Evolutionary conservation across 495 filamentous ascomycete genomes (phyloP).

Genomic region (Talaromyces stipitatus): DNA sequence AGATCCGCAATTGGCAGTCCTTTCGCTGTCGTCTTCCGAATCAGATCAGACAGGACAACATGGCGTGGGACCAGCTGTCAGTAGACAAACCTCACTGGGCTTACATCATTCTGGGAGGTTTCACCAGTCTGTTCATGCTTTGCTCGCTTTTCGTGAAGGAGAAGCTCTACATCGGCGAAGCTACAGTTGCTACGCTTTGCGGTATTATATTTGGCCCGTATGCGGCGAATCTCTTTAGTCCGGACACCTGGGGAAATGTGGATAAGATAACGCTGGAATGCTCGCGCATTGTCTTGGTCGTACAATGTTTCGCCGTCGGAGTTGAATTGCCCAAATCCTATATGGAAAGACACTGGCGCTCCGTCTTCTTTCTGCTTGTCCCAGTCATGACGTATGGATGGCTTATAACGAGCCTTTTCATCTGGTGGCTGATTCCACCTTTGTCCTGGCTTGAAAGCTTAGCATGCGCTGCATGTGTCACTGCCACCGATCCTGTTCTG

Average conservation of each 20-base stretch:
- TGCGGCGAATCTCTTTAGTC: constrained; percentile 86
- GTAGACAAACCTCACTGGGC: constrained; percentile 96
- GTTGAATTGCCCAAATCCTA: constrained; percentile 96
- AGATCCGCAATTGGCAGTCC: neutral
- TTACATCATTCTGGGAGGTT: constrained; percentile 96
- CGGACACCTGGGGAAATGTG: constrained; percentile 77
- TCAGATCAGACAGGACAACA: constrained; percentile 24
- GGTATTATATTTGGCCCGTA: constrained; percentile 97
- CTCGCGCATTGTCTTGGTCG: constrained; percentile 93
- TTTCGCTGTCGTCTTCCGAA: constrained; percentile 12
- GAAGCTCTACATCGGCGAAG: constrained; percentile 96
- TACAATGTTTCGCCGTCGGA: constrained; percentile 98
- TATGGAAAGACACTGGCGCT: constrained; percentile 98
- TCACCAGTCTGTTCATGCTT: constrained; percentile 97
- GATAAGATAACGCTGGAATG: constrained; percentile 97
- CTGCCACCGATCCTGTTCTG: constrained; percentile 94
- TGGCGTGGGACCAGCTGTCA: constrained; percentile 90
- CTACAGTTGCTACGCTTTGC: constrained; percentile 90
- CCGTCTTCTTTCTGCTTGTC: constrained; percentile 77
- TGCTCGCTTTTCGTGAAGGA: constrained; percentile 98
- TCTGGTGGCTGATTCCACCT: constrained; percentile 87
- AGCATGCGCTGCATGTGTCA: constrained; percentile 84
- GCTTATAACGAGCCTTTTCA: constrained; percentile 88
- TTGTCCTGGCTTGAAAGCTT: constrained; percentile 87
- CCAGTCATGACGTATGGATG: constrained; percentile 98